phyloP scores from a whole-genome alignment of 306 rosid genomes.

The Argentina anserina region DNA sequence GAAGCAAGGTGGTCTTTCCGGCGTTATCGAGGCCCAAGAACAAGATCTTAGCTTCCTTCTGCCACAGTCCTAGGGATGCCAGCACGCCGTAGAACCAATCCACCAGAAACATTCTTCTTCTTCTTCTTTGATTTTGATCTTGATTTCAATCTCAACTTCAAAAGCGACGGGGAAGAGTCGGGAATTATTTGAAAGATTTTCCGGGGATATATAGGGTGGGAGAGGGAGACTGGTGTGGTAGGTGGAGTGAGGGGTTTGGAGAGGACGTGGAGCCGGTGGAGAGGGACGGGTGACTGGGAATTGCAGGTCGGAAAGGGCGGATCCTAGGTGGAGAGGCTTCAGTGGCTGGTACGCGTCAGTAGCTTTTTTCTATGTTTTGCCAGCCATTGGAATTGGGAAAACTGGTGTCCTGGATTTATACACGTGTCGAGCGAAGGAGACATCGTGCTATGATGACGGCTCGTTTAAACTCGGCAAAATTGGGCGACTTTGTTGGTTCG shows the following conservation, averaged over 20 bases:
- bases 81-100: slow-evolving; percentile 85
- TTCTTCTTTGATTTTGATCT: not conserved
- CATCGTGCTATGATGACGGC: too few relatives aligned
- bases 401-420: not conserved
- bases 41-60: slow-evolving; percentile 83
- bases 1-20: slow-evolving; percentile 87
- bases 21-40: slow-evolving; percentile 85
- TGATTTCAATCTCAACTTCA: not conserved
- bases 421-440: too few relatives aligned
- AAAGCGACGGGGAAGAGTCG: not conserved
- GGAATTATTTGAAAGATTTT: not conserved
- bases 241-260: slow-evolving; percentile 20
- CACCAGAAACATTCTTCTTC: slow-evolving; percentile 52
- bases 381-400: not conserved
- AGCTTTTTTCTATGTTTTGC: slow-evolving; percentile 7
- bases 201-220: not conserved
- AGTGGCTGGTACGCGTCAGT: slow-evolving; percentile 67
- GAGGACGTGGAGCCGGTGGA: not conserved
- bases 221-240: slow-evolving; percentile 31
- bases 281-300: slow-evolving; percentile 13
- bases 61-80: slow-evolving; percentile 72
- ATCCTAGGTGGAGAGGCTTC: slow-evolving; percentile 33
- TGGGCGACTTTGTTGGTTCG: too few relatives aligned
- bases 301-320: slow-evolving; percentile 22
- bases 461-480: too few relatives aligned